Conservation (phyloP, 2,329 filamentous ascomycete genomes). For the Alternaria hordeiaustralica region DNA sequence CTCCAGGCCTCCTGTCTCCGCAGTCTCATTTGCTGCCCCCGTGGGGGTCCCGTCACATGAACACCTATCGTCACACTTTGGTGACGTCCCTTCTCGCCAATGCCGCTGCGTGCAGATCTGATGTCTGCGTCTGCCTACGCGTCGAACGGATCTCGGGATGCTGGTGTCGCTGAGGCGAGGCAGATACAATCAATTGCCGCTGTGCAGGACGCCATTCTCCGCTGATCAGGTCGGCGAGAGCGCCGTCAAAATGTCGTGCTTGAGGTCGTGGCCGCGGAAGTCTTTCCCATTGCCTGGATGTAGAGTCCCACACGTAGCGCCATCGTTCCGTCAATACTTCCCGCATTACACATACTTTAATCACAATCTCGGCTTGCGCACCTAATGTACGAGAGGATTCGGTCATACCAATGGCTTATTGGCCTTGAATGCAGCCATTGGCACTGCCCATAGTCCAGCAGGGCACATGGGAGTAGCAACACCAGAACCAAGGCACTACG, state of each 20-base stretch:
- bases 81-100: conserved; percentile 24
- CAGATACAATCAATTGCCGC: conserved; percentile 17
- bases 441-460: background rate
- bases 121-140: conserved; percentile 19
- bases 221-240: conserved; percentile 17
- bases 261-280: conserved; percentile 17
- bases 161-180: conserved; percentile 4
- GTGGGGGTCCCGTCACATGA: conserved; percentile 39
- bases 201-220: conserved; percentile 12
- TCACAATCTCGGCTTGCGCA: background rate
- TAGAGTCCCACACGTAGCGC: conserved; percentile 15
- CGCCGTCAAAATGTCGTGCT: conserved; percentile 13
- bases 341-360: conserved; percentile 14
- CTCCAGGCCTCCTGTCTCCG: conserved; percentile 28
- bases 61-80: conserved; percentile 14
- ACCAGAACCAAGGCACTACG: background rate
- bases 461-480: background rate
- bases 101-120: conserved; percentile 21
- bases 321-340: conserved; percentile 28
- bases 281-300: conserved; percentile 18
- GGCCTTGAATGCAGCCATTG: background rate
- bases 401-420: conserved; percentile 4
- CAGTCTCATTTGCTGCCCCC: conserved; percentile 35
- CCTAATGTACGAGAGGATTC: background rate
- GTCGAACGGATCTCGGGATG: conserved; percentile 6